These are phyloP conservation scores for Quercus dentata DNA, from an alignment of 306 rosid species.

Conservation along the genomic window DNA sequence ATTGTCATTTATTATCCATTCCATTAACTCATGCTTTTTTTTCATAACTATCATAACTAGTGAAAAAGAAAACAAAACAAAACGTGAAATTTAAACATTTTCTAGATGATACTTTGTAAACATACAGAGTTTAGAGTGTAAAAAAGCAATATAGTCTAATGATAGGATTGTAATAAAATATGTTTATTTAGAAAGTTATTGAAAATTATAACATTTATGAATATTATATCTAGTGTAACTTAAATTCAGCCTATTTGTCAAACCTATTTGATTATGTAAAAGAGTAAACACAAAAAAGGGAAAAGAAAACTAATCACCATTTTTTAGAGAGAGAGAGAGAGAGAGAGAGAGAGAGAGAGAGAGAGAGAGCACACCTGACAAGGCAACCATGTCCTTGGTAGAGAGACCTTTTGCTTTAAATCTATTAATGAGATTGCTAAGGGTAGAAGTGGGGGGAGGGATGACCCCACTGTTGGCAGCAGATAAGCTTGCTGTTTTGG, in stretches of 20 bases:
- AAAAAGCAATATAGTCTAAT: no score
- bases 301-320: not conserved
- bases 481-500: constrained; percentile 51
- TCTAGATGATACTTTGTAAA: no score
- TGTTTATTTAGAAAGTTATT: no score
- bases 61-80: no score
- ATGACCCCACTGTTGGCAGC: constrained; percentile 60
- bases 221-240: no score
- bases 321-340: not conserved
- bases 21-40: no score
- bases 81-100: no score
- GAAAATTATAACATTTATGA: no score
- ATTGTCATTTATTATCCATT: no score
- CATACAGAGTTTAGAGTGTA: no score
- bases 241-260: constrained; percentile 4
- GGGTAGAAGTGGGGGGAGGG: constrained; percentile 54
- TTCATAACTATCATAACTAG: no score
- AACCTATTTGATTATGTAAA: not conserved
- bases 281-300: not conserved
- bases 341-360: not conserved
- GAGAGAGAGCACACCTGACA: constrained; percentile 57
- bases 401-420: constrained; percentile 59
- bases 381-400: constrained; percentile 66
- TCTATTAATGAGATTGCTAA: constrained; percentile 34
- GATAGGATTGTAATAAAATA: no score